Evolutionary conservation across 768 basidiomycete genomes (phyloP).

Genomic region (Russula sp.): DNA sequence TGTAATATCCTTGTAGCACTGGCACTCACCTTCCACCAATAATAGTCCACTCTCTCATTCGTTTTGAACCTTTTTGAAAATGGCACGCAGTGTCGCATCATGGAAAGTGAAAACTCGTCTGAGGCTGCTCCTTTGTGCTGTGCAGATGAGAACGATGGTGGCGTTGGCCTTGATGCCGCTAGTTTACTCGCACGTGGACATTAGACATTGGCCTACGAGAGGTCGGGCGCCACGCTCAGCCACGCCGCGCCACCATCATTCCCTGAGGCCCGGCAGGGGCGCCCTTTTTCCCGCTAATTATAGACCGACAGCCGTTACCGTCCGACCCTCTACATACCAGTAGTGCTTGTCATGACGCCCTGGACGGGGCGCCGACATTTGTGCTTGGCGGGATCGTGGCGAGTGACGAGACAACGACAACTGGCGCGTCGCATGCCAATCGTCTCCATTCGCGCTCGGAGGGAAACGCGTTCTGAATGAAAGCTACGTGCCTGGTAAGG

Average conservation of each 20-base stretch:
- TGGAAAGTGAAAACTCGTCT: not conserved
- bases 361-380: not conserved
- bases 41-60: not conserved
- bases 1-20: not conserved
- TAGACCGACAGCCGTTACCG: not conserved
- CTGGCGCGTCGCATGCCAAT: too few relatives aligned
- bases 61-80: not conserved
- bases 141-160: not conserved
- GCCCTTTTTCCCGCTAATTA: not conserved
- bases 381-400: not conserved
- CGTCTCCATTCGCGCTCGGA: not conserved
- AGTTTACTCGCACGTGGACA: too few relatives aligned
- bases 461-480: too few relatives aligned
- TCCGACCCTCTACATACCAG: not conserved
- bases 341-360: not conserved
- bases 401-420: not conserved
- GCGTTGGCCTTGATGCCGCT: not conserved
- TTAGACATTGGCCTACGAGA: not conserved
- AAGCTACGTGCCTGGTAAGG: too few relatives aligned
- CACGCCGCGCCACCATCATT: slow-evolving; percentile 11
- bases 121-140: too few relatives aligned
- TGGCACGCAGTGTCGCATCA: not conserved
- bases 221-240: not conserved
- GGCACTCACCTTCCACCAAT: not conserved
- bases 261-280: not conserved